phyloP scores from a whole-genome alignment of 2,329 filamentous ascomycete genomes.

The Cyphellophora europaea region DNA sequence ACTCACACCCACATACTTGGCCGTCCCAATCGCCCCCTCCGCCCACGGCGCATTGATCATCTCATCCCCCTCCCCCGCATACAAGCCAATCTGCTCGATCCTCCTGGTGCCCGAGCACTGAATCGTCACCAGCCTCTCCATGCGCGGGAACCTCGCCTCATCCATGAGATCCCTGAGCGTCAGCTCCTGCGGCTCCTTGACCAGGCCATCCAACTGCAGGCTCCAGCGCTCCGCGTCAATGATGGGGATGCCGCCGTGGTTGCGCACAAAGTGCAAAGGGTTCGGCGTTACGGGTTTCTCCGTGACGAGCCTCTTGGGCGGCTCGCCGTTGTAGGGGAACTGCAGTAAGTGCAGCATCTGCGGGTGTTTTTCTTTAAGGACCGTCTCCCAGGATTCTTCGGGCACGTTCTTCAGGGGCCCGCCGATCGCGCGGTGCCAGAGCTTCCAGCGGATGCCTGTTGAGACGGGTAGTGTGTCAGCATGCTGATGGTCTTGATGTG shows the following conservation, averaged over 20 bases:
- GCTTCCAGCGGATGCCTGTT: slow-evolving; percentile 47
- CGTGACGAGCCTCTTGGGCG: slow-evolving; percentile 49
- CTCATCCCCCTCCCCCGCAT: slow-evolving; percentile 60
- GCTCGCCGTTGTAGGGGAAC: slow-evolving; percentile 57
- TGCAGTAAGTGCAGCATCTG: slow-evolving; percentile 55
- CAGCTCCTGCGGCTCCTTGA: slow-evolving; percentile 47
- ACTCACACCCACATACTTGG: slow-evolving; percentile 52
- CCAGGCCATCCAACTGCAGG: slow-evolving; percentile 51
- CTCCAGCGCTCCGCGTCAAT: slow-evolving; percentile 49
- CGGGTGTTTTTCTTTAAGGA: slow-evolving; percentile 47
- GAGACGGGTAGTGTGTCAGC: slow-evolving; percentile 43
- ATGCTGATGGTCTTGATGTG: no score
- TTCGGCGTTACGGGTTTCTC: slow-evolving; percentile 52
- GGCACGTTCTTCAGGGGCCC: slow-evolving; percentile 38
- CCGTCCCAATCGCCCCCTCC: slow-evolving; percentile 60
- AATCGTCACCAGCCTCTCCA: slow-evolving; percentile 50
- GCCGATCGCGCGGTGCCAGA: slow-evolving; percentile 48
- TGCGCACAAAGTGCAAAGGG: slow-evolving; percentile 56
- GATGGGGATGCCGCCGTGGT: slow-evolving; percentile 61
- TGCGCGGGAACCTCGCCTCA: slow-evolving; percentile 50
- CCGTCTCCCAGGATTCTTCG: slow-evolving; percentile 49
- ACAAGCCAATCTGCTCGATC: slow-evolving; percentile 57
- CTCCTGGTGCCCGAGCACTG: slow-evolving; percentile 62
- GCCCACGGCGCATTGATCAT: slow-evolving; percentile 44
- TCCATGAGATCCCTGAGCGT: slow-evolving; percentile 53